Evolutionary conservation across 2,329 filamentous ascomycete species (phyloP), one percentile per base, ranked within the genome.

Genomic region (Calonectria multiphialidica): DNA sequence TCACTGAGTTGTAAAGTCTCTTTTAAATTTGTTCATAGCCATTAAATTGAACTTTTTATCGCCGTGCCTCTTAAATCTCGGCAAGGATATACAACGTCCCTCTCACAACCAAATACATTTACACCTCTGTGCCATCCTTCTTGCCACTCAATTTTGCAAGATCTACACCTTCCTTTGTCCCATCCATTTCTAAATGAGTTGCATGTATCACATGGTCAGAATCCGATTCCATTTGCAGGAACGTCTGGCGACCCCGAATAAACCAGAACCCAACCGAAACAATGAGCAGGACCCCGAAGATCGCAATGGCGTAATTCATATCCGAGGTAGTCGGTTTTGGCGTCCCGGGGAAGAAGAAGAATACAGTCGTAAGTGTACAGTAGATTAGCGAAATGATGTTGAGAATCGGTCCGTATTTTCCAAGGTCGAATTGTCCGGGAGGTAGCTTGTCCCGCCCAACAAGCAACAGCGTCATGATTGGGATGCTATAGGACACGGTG

Each of bases 221-320:
- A 18, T 37, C 45, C 44, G 49, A n/a, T 4, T 66, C 47, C 23
- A 89, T 73, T 62, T 76, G 70, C 68, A 79, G 53, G 71, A 81
- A 86, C 79, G 47, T 83, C 30, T 78, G 79, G 7, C 82, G 81
- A 0, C 88, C 88, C 74, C 84, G 83, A 18, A 87, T 70, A 35
- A 88, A 80, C 88, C 88, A 90, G 71, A 89, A 90, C 0, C 79
- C 81, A 2, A 88, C 40, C 0, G 88, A 81, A 5, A 90, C 81
- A 3, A 89, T 80, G 28, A 90, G 68, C 87, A 90, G 88, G 7
- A 89, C 82, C 0, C 87, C 88, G 75, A 90, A 90, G 0, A 90
- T 88, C 0, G 85, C 88, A 75, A 90, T 89, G 2, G 88, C 88
- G 74, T 86, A 90, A 76, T 90, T 90, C 88, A 90, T 90, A 72